Evolutionary conservation across 1,284 basidiomycete species (phyloP).

Genomic region (Porodaedalea pini): DNA sequence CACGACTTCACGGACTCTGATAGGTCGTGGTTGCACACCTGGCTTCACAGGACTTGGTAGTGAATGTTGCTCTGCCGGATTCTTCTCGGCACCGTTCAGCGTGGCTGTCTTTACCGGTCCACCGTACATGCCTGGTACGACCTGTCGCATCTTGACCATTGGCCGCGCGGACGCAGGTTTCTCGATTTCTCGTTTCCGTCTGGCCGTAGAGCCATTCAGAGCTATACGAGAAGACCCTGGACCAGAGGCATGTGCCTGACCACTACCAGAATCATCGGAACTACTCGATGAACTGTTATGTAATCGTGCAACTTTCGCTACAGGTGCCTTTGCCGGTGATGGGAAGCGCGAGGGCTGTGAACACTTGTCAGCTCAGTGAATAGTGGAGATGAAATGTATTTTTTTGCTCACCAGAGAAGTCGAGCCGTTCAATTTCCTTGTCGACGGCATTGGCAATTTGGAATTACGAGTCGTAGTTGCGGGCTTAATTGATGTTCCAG

Average conservation of each 20-base stretch:
- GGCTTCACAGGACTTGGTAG: constrained; percentile 26
- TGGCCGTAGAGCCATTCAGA: constrained; percentile 28
- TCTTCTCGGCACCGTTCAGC: constrained; percentile 17
- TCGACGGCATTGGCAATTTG: constrained; percentile 33
- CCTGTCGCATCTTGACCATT: constrained; percentile 32
- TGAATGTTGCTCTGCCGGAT: constrained; percentile 3
- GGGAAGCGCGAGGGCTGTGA: constrained; percentile 5
- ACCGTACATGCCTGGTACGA: constrained; percentile 35
- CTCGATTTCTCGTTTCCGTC: constrained; percentile 41
- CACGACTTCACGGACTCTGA: constrained; percentile 35
- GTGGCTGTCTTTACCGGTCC: constrained; percentile 20
- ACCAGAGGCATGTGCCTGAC: neutral
- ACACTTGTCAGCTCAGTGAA: neutral
- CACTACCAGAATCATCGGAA: constrained; percentile 19
- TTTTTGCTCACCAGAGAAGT: constrained; percentile 13
- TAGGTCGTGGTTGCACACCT: constrained; percentile 8
- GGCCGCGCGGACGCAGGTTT: constrained; percentile 25
- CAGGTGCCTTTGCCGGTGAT: neutral
- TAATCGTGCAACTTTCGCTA: neutral
- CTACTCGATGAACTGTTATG: constrained; percentile 14
- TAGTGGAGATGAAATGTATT: too few species aligned
- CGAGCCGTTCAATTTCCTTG: constrained; percentile 14
- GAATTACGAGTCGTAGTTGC: constrained; percentile 53
- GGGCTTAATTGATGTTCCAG: constrained; percentile 34
- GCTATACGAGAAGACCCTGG: constrained; percentile 10